Evolutionary conservation across 176 grass and related monocot species (phyloP).

Genomic region (Zea mays): DNA sequence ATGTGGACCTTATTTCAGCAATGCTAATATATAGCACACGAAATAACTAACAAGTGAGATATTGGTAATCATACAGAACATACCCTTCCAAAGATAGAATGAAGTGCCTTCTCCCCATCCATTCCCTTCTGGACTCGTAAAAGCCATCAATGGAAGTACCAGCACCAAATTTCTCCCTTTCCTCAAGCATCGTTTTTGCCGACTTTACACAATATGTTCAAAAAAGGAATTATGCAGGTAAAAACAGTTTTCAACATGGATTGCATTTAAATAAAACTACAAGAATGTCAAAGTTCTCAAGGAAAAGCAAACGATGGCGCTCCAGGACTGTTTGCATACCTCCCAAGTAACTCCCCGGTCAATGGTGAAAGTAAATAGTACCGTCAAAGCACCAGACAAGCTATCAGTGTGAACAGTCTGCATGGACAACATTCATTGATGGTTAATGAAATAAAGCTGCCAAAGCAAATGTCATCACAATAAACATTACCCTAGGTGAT

Average conservation of each 20-base stretch:
- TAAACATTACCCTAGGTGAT: conserved; percentile 63
- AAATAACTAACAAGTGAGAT: conserved; percentile 32
- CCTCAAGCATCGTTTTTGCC: conserved; percentile 72
- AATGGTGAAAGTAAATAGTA: conserved; percentile 84
- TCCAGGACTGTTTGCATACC: conserved; percentile 46
- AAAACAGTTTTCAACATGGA: conserved; percentile 3
- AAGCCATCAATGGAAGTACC: conserved; percentile 73
- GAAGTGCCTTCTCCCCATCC: conserved; percentile 94
- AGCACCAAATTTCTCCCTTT: conserved; percentile 53
- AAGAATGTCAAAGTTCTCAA: conserved; percentile 28
- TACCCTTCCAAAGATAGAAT: conserved; percentile 89
- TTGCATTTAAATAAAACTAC: conserved; percentile 19
- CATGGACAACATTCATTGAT: conserved; percentile 42
- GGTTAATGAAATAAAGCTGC: conserved; percentile 13
- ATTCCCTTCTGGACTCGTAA: conserved; percentile 98
- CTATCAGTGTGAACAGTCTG: conserved; percentile 90
- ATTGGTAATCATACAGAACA: conserved; percentile 29
- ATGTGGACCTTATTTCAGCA: conserved; percentile 18
- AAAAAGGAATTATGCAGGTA: conserved; percentile 20
- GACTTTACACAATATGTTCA: conserved; percentile 52
- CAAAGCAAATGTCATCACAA: conserved; percentile 27
- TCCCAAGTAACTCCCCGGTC: conserved; percentile 93
- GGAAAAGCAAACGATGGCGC: conserved; percentile 28
- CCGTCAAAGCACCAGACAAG: conserved; percentile 80
- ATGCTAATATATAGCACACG: not conserved